A percentile compares a stretch with the other conserved stretches of the same genome.
phyloP scores from a whole-genome alignment of 768 basidiomycete species.

The Auriscalpium orientale region DNA sequence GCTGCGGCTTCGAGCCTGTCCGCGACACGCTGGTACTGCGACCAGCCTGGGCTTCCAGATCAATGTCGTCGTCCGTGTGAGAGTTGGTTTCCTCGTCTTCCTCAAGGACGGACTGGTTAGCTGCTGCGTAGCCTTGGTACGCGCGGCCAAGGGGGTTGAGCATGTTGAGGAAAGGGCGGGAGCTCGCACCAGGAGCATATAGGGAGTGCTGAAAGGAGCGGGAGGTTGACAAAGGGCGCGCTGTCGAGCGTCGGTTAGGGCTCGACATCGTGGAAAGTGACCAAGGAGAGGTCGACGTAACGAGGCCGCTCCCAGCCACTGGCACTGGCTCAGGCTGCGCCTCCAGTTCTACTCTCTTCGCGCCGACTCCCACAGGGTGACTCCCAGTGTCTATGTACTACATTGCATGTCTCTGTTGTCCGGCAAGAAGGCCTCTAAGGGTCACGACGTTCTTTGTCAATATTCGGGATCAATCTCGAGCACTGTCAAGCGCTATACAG shows the following conservation, averaged over 20 bases:
- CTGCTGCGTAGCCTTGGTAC: slow-evolving; percentile 71
- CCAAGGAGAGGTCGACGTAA: too few relatives aligned
- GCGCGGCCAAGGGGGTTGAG: slow-evolving; percentile 71
- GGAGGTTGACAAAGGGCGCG: slow-evolving; percentile 8
- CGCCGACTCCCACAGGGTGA: too few relatives aligned
- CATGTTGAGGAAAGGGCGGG: slow-evolving; percentile 74
- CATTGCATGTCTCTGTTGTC: too few relatives aligned
- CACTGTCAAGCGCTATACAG: too few relatives aligned
- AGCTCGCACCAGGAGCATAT: slow-evolving; percentile 41
- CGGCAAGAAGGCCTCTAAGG: too few relatives aligned
- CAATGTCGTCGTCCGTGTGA: slow-evolving; percentile 34
- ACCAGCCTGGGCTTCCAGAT: slow-evolving; percentile 49
- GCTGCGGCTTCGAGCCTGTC: slow-evolving; percentile 41
- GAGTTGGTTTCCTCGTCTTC: slow-evolving; percentile 59
- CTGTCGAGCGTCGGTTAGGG: slow-evolving; percentile 16
- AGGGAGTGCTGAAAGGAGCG: slow-evolving; percentile 25
- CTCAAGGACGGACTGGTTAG: slow-evolving; percentile 61
- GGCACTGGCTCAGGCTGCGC: too few relatives aligned
- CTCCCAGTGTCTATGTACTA: too few relatives aligned
- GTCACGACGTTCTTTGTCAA: too few relatives aligned
- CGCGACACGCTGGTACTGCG: slow-evolving; percentile 32
- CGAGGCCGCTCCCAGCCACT: too few relatives aligned
- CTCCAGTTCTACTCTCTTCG: too few relatives aligned
- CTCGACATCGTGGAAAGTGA: neutral
- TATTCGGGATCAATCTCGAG: too few relatives aligned